Evolutionary conservation across 2,329 filamentous ascomycete species (phyloP).

Genomic region (Neonectria punicea): DNA sequence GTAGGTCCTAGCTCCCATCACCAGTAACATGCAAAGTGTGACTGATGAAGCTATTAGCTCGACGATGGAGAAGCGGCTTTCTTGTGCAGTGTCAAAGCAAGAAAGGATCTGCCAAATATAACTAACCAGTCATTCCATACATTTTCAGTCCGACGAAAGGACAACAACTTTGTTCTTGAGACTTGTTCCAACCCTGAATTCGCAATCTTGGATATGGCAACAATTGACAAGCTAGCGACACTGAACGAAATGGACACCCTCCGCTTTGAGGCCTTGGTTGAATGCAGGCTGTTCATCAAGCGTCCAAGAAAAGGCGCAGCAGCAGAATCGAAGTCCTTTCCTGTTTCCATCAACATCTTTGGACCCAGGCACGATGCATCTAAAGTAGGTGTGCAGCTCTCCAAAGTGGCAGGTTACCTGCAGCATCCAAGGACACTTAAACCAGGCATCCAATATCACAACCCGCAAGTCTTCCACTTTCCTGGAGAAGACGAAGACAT

Average conservation of each 20-base stretch:
- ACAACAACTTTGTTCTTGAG: background rate
- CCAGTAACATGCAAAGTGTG: too few relatives aligned
- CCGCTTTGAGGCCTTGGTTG: conserved; percentile 6
- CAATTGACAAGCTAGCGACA: background rate
- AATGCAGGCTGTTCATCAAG: background rate
- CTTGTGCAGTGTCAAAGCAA: background rate
- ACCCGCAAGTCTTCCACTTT: conserved; percentile 11
- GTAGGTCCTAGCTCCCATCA: background rate
- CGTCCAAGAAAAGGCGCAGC: too few relatives aligned
- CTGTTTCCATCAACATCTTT: too few relatives aligned
- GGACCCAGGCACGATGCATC: too few relatives aligned
- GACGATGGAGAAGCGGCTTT: background rate
- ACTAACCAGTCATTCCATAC: background rate
- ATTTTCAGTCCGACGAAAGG: background rate
- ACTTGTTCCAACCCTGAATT: background rate
- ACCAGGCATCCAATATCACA: conserved; percentile 7
- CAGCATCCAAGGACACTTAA: background rate
- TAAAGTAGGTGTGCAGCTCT: too few relatives aligned
- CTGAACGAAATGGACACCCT: background rate
- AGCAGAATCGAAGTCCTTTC: too few relatives aligned
- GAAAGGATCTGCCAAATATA: background rate
- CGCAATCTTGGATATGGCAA: conserved; percentile 7
- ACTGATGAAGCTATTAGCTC: background rate
- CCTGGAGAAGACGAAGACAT: conserved; percentile 1
- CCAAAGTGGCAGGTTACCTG: too few relatives aligned